Evolutionary conservation across 768 basidiomycete genomes (phyloP).

Genomic region (Gautieria morchelliformis): DNA sequence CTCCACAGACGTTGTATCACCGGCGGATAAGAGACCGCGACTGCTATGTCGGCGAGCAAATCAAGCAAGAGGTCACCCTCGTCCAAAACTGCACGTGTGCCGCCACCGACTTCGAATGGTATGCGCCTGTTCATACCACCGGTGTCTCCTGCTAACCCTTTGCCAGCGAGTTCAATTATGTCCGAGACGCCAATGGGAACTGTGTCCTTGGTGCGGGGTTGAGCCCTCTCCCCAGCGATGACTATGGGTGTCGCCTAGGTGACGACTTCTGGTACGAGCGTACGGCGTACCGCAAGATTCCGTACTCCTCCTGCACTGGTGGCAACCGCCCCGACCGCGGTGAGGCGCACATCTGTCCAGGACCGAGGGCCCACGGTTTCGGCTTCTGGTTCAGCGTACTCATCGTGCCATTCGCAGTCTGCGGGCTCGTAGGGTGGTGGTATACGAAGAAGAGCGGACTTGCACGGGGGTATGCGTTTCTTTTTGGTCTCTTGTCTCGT

Average conservation of each 20-base stretch:
- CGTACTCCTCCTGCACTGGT: constrained; percentile 78
- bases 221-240: constrained; percentile 49
- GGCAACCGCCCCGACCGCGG: constrained; percentile 78
- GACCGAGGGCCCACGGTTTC: constrained; percentile 57
- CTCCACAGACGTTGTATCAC: constrained; percentile 73
- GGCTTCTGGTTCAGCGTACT: constrained; percentile 83
- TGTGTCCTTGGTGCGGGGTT: constrained; percentile 76
- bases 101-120: constrained; percentile 90
- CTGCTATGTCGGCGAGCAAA: constrained; percentile 74
- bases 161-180: constrained; percentile 85
- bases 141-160: neutral
- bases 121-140: constrained; percentile 15
- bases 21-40: constrained; percentile 71
- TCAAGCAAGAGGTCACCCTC: constrained; percentile 41
- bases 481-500: neutral
- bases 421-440: constrained; percentile 68
- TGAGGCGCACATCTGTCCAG: constrained; percentile 66
- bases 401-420: constrained; percentile 67
- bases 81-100: constrained; percentile 68
- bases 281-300: constrained; percentile 84
- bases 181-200: constrained; percentile 52
- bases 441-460: constrained; percentile 70
- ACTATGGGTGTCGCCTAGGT: constrained; percentile 24
- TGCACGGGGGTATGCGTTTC: constrained; percentile 55
- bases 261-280: constrained; percentile 88